Conservation (phyloP, 2,329 filamentous ascomycete genomes). For the Cladosporium sp. region DNA sequence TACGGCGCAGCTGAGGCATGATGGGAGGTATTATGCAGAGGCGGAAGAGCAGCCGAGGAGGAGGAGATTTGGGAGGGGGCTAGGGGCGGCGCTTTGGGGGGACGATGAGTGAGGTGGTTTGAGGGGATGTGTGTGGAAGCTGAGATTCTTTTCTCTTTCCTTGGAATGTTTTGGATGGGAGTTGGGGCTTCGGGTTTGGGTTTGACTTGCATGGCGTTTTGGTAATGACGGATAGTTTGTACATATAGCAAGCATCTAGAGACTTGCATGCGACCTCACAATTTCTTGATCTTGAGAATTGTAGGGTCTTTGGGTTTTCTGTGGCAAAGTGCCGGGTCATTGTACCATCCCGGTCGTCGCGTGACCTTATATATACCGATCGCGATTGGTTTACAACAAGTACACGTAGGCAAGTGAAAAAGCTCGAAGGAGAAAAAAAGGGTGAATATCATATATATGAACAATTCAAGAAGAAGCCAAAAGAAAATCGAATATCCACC, state of each 20-base stretch:
- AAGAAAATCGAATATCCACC: not conserved
- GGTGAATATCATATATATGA: constrained; percentile 9
- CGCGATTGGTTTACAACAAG: not conserved
- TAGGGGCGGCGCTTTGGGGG: constrained; percentile 29
- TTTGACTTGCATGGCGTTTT: not conserved
- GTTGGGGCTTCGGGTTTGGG: not conserved
- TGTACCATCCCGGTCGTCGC: no score
- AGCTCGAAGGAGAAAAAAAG: constrained; percentile 3
- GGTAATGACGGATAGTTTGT: not conserved
- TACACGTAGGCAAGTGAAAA: not conserved
- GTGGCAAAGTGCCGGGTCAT: not conserved
- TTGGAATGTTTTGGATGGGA: not conserved
- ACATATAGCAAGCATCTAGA: not conserved
- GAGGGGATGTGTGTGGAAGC: not conserved
- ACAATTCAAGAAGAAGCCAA: constrained; percentile 3
- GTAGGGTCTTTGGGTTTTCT: not conserved
- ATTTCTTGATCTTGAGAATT: not conserved
- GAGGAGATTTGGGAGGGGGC: constrained; percentile 31
- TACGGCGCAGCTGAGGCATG: constrained; percentile 59
- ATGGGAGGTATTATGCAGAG: constrained; percentile 47
- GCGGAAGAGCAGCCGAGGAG: constrained; percentile 24
- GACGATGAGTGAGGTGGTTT: constrained; percentile 23
- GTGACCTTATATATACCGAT: not conserved
- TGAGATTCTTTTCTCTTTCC: no score
- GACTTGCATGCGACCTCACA: not conserved